Conservation (phyloP, 768 basidiomycete genomes). For the Boletellus sp. region DNA sequence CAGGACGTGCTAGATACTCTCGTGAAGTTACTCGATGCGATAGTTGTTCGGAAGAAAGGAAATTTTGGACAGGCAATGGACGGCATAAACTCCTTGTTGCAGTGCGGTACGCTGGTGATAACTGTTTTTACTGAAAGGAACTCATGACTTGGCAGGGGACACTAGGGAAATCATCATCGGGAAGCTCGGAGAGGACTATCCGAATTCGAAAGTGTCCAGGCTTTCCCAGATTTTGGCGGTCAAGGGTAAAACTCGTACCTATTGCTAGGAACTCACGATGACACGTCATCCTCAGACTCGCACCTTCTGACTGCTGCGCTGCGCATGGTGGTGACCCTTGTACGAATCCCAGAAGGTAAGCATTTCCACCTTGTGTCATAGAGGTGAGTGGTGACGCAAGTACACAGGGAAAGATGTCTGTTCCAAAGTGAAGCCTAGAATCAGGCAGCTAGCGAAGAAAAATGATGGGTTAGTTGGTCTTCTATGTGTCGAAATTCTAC, state of each 20-base stretch:
- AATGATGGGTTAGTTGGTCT: slow-evolving; percentile 8
- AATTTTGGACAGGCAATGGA: slow-evolving; percentile 24
- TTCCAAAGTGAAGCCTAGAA: slow-evolving; percentile 4
- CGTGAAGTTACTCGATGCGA: slow-evolving; percentile 13
- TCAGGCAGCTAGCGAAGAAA: slow-evolving; percentile 12
- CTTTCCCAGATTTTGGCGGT: slow-evolving; percentile 12
- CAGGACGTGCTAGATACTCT: slow-evolving; percentile 8
- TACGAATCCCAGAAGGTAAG: slow-evolving; percentile 16
- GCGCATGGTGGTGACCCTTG: slow-evolving; percentile 10
- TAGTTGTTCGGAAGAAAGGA: not conserved
- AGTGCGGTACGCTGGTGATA: slow-evolving; percentile 11
- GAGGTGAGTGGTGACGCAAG: not conserved
- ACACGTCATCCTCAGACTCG: slow-evolving; percentile 1
- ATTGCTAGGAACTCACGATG: not conserved
- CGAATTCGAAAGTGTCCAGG: not conserved
- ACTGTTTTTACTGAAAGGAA: not conserved
- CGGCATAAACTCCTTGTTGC: slow-evolving; percentile 14
- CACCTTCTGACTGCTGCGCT: slow-evolving; percentile 9
- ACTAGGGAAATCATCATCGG: slow-evolving; percentile 3
- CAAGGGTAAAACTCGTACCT: slow-evolving; percentile 1
- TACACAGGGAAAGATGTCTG: slow-evolving; percentile 1
- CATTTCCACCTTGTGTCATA: too few relatives aligned
- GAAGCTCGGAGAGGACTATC: not conserved
- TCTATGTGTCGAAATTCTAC: slow-evolving; percentile 19
- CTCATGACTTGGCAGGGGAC: slow-evolving; percentile 8